phyloP scores from a whole-genome alignment of 1,284 basidiomycete species.

The Microbotryum scabiosae region DNA sequence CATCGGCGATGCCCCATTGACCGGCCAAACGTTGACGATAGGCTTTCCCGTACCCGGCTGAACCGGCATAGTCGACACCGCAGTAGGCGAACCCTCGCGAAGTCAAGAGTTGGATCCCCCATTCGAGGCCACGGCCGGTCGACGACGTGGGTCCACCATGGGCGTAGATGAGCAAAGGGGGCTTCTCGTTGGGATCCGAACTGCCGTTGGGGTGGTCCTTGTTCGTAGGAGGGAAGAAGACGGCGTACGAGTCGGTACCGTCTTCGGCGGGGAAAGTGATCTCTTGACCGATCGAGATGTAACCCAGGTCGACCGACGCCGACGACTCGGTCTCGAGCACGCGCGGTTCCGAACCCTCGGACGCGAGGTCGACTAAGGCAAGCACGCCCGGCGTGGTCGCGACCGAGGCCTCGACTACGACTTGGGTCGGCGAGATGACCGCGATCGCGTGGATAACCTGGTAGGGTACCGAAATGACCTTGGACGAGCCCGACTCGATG shows the following conservation, averaged over 20 bases:
- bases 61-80: slow-evolving; percentile 63
- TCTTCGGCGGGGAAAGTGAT: slow-evolving; percentile 23
- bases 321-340: slow-evolving; percentile 17
- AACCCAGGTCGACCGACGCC: slow-evolving; percentile 18
- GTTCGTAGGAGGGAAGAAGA: slow-evolving; percentile 58
- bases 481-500: slow-evolving; percentile 16
- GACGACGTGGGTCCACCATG: slow-evolving; percentile 60
- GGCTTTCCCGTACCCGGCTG: slow-evolving; percentile 55
- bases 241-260: slow-evolving; percentile 41
- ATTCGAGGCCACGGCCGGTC: slow-evolving; percentile 44
- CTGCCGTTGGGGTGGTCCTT: slow-evolving; percentile 43
- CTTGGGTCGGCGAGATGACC: slow-evolving; percentile 36
- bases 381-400: slow-evolving; percentile 44
- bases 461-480: slow-evolving; percentile 47
- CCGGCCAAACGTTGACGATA: slow-evolving; percentile 52
- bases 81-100: slow-evolving; percentile 54
- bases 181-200: slow-evolving; percentile 47
- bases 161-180: slow-evolving; percentile 55
- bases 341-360: neutral
- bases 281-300: slow-evolving; percentile 15
- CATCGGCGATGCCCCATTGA: slow-evolving; percentile 61
- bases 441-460: slow-evolving; percentile 45
- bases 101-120: slow-evolving; percentile 55
- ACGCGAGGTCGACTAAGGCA: slow-evolving; percentile 39
- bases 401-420: slow-evolving; percentile 41